Evolutionary conservation across 805 yeast species (phyloP).

Genomic region (Komagataella populi): DNA sequence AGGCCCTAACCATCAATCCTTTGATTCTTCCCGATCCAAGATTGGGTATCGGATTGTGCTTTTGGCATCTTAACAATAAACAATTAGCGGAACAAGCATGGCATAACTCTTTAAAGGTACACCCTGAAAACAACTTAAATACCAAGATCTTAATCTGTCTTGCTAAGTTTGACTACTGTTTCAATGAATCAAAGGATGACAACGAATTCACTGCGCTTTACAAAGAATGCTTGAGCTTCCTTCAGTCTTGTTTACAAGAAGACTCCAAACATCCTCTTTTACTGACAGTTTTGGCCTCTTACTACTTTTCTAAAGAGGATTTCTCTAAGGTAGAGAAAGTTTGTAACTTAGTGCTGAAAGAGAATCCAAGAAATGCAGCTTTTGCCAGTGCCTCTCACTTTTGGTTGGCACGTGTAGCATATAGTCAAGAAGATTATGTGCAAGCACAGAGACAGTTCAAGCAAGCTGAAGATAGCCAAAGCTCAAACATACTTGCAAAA

Average conservation of each 20-base stretch:
- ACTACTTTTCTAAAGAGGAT: constrained; percentile 56
- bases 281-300: constrained; percentile 53
- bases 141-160: constrained; percentile 57
- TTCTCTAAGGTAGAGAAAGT: constrained; percentile 43
- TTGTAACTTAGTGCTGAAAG: constrained; percentile 29
- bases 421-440: constrained; percentile 43
- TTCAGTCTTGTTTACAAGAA: constrained; percentile 23
- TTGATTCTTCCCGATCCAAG: constrained; percentile 81
- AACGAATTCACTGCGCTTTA: constrained; percentile 52
- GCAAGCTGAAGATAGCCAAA: constrained; percentile 55
- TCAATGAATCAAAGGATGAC: constrained; percentile 40
- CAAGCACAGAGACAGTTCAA: constrained; percentile 62
- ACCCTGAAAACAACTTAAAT: constrained; percentile 36
- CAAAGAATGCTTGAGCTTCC: constrained; percentile 39
- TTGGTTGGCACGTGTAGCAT: constrained; percentile 80
- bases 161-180: constrained; percentile 51
- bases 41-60: constrained; percentile 88
- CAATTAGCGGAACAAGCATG: constrained; percentile 71
- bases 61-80: constrained; percentile 75
- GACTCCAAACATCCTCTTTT: constrained; percentile 44
- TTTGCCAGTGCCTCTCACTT: constrained; percentile 51
- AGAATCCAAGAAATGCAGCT: constrained; percentile 17
- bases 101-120: constrained; percentile 62
- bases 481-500: constrained; percentile 52
- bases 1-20: constrained; percentile 65